These are phyloP conservation scores for Yamadazyma triangularis DNA, from an alignment of 1,139 yeast species.

Conservation along the genomic window DNA sequence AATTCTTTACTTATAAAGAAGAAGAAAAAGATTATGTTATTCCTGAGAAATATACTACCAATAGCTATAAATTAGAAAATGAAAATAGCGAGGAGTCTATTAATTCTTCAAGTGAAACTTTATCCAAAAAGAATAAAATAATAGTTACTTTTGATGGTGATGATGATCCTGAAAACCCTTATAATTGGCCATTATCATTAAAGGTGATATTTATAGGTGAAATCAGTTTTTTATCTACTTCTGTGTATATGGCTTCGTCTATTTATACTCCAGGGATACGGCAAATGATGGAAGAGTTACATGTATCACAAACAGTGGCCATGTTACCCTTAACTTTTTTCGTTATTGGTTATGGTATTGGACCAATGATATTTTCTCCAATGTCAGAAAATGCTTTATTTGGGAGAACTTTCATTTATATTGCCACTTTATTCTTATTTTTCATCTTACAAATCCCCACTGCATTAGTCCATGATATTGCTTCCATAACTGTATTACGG, in stretches of 20 bases:
- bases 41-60: constrained; percentile 32
- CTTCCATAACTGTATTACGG: constrained; percentile 26
- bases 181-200: constrained; percentile 20
- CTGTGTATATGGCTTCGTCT: constrained; percentile 25
- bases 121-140: too few relatives aligned
- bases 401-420: constrained; percentile 46
- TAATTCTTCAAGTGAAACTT: too few relatives aligned
- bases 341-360: constrained; percentile 52
- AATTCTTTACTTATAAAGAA: constrained; percentile 24
- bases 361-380: constrained; percentile 53
- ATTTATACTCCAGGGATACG: constrained; percentile 25
- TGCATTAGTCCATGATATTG: constrained; percentile 24
- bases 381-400: constrained; percentile 44
- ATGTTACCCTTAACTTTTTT: constrained; percentile 33
- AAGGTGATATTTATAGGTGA: constrained; percentile 16
- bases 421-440: constrained; percentile 25
- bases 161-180: constrained; percentile 26
- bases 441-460: constrained; percentile 31
- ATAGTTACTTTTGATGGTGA: constrained; percentile 9
- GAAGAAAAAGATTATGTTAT: constrained; percentile 27
- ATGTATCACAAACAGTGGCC: constrained; percentile 39
- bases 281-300: constrained; percentile 36
- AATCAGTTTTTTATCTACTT: constrained; percentile 16
- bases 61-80: too few relatives aligned
- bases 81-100: too few relatives aligned